A percentile compares a stretch with the other conserved stretches of the same genome.
Evolutionary conservation across 495 filamentous ascomycete species (phyloP).

Genomic region (Lophium mytilinum): DNA sequence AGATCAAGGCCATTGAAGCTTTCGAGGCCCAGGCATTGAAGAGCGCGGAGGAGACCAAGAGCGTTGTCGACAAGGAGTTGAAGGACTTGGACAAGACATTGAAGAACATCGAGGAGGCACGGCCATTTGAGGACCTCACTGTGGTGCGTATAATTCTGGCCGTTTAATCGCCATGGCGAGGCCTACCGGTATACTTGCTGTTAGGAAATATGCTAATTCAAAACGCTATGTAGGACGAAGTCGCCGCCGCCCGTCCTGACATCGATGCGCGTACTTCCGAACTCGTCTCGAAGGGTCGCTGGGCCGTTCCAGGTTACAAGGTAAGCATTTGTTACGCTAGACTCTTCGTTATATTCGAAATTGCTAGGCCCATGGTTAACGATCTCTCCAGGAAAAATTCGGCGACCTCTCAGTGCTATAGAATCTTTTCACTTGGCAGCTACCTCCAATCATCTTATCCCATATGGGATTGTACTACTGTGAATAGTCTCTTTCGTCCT

Average conservation of each 20-base stretch:
- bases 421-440: constrained; percentile 25
- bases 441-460: constrained; percentile 4
- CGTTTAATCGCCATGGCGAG: too few species aligned
- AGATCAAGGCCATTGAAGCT: constrained; percentile 93
- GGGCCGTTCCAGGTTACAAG: constrained; percentile 98
- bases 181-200: too few species aligned
- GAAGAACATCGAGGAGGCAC: constrained; percentile 91
- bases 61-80: constrained; percentile 86
- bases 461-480: constrained; percentile 25
- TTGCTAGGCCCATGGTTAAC: neutral
- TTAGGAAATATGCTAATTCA: constrained; percentile 23
- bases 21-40: constrained; percentile 96
- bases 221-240: constrained; percentile 68
- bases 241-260: constrained; percentile 82
- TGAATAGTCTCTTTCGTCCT: constrained; percentile 21
- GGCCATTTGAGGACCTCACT: constrained; percentile 95
- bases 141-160: constrained; percentile 60
- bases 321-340: constrained; percentile 43
- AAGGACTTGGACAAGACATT: constrained; percentile 86
- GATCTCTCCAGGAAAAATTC: constrained; percentile 75
- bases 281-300: constrained; percentile 93
- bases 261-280: constrained; percentile 90
- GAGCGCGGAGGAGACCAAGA: constrained; percentile 94
- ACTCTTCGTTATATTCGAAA: neutral
- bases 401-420: constrained; percentile 90